These are phyloP conservation scores for Taphrina populina DNA, from an alignment of 1,139 yeast genomes.

Conservation along the genomic window DNA sequence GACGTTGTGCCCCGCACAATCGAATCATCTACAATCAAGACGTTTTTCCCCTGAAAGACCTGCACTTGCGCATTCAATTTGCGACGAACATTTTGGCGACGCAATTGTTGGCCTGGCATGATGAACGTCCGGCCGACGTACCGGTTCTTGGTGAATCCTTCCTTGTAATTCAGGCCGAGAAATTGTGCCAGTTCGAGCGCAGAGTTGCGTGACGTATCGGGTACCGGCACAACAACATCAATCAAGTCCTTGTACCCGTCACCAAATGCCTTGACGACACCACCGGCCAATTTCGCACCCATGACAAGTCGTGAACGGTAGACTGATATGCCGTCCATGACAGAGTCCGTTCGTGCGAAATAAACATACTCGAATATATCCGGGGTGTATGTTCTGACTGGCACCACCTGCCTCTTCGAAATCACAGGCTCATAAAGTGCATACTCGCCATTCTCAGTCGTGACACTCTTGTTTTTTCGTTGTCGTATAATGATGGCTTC, in stretches of 20 bases:
- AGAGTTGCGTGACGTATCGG: slow-evolving; percentile 93
- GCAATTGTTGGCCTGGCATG: slow-evolving; percentile 88
- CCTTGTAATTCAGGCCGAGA: slow-evolving; percentile 81
- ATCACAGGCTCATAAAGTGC: slow-evolving; percentile 30
- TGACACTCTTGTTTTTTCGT: slow-evolving; percentile 25
- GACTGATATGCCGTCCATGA: slow-evolving; percentile 90
- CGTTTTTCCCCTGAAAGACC: slow-evolving; percentile 82
- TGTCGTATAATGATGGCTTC: slow-evolving; percentile 86
- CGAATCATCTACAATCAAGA: slow-evolving; percentile 92
- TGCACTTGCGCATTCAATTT: slow-evolving; percentile 94
- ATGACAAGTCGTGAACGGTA: slow-evolving; percentile 88
- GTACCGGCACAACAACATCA: slow-evolving; percentile 96
- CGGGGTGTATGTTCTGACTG: slow-evolving; percentile 76
- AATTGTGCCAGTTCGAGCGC: slow-evolving; percentile 89
- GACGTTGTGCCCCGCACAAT: slow-evolving; percentile 98
- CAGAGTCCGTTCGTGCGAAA: slow-evolving; percentile 96
- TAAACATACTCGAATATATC: slow-evolving; percentile 96
- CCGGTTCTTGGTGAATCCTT: slow-evolving; percentile 94
- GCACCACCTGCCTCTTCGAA: slow-evolving; percentile 68
- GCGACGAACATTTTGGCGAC: slow-evolving; percentile 90
- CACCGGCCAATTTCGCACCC: slow-evolving; percentile 86
- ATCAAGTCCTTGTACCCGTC: slow-evolving; percentile 55
- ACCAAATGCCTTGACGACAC: slow-evolving; percentile 57
- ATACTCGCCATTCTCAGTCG: slow-evolving; percentile 30
- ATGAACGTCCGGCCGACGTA: slow-evolving; percentile 97